Conservation (phyloP, 179 eudicot genomes). For the Nepenthes alata region DNA sequence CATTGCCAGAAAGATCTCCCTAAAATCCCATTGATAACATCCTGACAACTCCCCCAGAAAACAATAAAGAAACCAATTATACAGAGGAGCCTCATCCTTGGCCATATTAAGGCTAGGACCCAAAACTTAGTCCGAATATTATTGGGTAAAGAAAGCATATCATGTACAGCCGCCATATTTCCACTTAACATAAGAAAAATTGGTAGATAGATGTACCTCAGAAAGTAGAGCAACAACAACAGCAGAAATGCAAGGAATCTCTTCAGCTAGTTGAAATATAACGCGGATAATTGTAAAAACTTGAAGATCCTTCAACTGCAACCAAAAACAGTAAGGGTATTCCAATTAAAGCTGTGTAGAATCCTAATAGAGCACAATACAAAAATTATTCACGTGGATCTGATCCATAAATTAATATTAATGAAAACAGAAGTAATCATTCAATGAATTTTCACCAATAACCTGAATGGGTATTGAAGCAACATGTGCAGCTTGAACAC, state of each 20-base stretch:
- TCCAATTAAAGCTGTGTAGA: conserved; percentile 1
- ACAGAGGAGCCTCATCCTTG: too few species aligned
- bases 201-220: conserved; percentile 36
- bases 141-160: background rate
- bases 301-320: conserved; percentile 88
- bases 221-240: conserved; percentile 90
- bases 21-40: too few species aligned
- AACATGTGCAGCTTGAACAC: conserved; percentile 71
- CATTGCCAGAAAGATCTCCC: too few species aligned
- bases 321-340: conserved; percentile 9
- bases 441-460: background rate
- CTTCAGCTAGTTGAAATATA: conserved; percentile 86
- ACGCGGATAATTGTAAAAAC: conserved; percentile 88
- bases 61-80: too few species aligned
- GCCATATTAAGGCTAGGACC: too few species aligned
- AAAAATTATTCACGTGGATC: background rate
- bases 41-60: too few species aligned
- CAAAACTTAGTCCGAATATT: background rate
- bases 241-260: conserved; percentile 96
- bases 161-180: background rate
- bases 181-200: background rate
- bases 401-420: background rate
- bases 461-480: conserved; percentile 97
- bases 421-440: background rate
- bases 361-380: background rate